A percentile compares a stretch with the other conserved stretches of the same genome.
Conservation (phyloP, 2,329 filamentous ascomycete species). For the Neoscytalidium dimidiatum region DNA sequence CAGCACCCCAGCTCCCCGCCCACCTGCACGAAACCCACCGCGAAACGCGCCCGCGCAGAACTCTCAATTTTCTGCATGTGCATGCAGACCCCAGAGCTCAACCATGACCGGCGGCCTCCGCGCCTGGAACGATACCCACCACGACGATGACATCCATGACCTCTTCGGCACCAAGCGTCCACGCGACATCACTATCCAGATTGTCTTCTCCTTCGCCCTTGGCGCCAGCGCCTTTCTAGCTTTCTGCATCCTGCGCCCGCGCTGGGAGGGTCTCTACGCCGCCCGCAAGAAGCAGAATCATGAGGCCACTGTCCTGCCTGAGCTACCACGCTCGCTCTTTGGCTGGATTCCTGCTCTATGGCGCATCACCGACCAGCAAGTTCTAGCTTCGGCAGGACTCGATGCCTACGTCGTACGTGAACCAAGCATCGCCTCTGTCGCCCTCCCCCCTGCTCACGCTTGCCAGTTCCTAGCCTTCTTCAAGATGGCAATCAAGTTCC, state of each 20-base stretch:
- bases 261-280: slow-evolving; percentile 90
- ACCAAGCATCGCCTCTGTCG: background rate
- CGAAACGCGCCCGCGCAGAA: no score
- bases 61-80: background rate
- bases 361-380: slow-evolving; percentile 82
- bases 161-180: slow-evolving; percentile 38
- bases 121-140: slow-evolving; percentile 25
- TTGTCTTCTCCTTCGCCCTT: slow-evolving; percentile 70
- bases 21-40: background rate
- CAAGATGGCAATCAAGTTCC: slow-evolving; percentile 88
- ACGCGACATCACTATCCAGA: slow-evolving; percentile 59
- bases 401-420: slow-evolving; percentile 83
- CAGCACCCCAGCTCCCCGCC: background rate
- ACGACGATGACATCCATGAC: slow-evolving; percentile 24
- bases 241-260: slow-evolving; percentile 82
- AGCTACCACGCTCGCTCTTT: slow-evolving; percentile 80
- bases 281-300: slow-evolving; percentile 78
- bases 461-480: slow-evolving; percentile 84
- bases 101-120: slow-evolving; percentile 24
- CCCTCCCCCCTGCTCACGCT: background rate
- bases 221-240: slow-evolving; percentile 71
- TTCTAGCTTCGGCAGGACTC: slow-evolving; percentile 84
- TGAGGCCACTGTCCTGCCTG: slow-evolving; percentile 67
- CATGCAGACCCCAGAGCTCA: slow-evolving; percentile 3
- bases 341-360: slow-evolving; percentile 92